Conservation (phyloP, 2,329 filamentous ascomycete species). For the Pseudomassariella vexata region DNA sequence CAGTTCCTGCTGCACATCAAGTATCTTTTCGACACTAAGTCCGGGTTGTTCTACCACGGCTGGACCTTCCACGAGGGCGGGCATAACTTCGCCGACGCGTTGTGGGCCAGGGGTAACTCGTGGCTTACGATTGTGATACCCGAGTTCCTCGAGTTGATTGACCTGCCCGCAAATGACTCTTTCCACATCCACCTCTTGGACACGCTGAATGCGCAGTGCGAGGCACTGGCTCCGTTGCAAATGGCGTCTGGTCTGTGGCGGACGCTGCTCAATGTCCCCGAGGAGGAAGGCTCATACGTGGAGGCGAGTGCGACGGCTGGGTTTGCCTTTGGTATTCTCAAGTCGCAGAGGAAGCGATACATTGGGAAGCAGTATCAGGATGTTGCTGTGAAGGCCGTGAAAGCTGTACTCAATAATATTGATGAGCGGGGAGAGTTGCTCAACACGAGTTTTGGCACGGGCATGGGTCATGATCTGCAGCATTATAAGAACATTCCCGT, state of each 20-base stretch:
- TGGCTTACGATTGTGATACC: constrained; percentile 83
- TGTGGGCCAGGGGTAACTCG: constrained; percentile 58
- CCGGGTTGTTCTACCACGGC: constrained; percentile 75
- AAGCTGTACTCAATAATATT: constrained; percentile 61
- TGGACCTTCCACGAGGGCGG: constrained; percentile 70
- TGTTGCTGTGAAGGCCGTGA: constrained; percentile 59
- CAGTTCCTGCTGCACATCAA: constrained; percentile 76
- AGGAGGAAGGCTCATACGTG: constrained; percentile 63
- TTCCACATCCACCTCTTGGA: constrained; percentile 53
- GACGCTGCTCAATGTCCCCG: constrained; percentile 64
- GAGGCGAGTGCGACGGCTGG: constrained; percentile 76
- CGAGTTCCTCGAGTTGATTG: constrained; percentile 70
- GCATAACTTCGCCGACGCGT: constrained; percentile 53
- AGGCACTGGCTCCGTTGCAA: constrained; percentile 58
- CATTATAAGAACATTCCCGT: constrained; percentile 72
- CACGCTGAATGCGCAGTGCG: constrained; percentile 64
- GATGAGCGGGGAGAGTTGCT: constrained; percentile 62
- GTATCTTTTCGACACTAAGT: constrained; percentile 67
- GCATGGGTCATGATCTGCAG: constrained; percentile 67
- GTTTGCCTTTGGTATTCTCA: constrained; percentile 75
- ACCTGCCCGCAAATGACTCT: constrained; percentile 57
- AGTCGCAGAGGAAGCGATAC: constrained; percentile 65
- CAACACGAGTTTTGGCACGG: constrained; percentile 74
- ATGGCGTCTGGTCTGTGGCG: constrained; percentile 62
- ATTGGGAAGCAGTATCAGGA: constrained; percentile 55